phyloP scores from a whole-genome alignment of 225 moss, liverwort and hornwort genomes.

The Anthoceros angustus region DNA sequence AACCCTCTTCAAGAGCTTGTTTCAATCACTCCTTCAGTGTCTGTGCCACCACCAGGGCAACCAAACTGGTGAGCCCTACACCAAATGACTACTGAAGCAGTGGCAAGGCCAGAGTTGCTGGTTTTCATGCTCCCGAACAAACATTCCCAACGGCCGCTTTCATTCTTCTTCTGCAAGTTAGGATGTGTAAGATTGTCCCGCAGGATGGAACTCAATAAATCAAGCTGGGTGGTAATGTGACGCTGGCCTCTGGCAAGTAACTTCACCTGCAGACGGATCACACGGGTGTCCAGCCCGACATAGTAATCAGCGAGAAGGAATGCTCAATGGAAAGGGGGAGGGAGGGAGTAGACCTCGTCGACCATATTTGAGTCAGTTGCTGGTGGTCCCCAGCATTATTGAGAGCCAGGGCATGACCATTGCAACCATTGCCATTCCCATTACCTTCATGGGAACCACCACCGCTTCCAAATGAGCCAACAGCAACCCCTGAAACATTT shows the following conservation, averaged over 20 bases:
- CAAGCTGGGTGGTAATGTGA: constrained; percentile 32
- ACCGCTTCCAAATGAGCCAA: constrained; percentile 33
- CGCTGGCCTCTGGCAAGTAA: constrained; percentile 27
- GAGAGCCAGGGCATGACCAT: constrained; percentile 6
- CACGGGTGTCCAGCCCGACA: neutral
- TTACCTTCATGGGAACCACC: constrained; percentile 18
- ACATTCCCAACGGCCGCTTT: constrained; percentile 9
- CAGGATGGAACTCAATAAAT: constrained; percentile 27
- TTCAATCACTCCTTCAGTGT: too few relatives aligned
- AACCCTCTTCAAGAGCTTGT: too few relatives aligned
- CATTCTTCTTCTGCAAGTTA: constrained; percentile 19
- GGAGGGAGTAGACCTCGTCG: constrained; percentile 19
- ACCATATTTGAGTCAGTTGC: constrained; percentile 19
- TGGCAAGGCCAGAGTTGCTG: constrained; percentile 23
- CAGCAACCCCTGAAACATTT: constrained; percentile 9
- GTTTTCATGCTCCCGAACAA: constrained; percentile 34
- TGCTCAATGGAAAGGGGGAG: neutral
- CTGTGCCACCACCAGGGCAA: too few relatives aligned
- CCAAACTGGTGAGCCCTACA: constrained; percentile 5
- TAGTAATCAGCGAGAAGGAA: too few relatives aligned
- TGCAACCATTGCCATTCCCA: constrained; percentile 22
- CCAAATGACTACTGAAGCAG: constrained; percentile 18
- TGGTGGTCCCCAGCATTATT: neutral
- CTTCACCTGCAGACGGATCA: constrained; percentile 15
- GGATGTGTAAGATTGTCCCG: constrained; percentile 17